Evolutionary conservation across 1,139 yeast species (phyloP).

Genomic region (Diutina pseudorugosa): DNA sequence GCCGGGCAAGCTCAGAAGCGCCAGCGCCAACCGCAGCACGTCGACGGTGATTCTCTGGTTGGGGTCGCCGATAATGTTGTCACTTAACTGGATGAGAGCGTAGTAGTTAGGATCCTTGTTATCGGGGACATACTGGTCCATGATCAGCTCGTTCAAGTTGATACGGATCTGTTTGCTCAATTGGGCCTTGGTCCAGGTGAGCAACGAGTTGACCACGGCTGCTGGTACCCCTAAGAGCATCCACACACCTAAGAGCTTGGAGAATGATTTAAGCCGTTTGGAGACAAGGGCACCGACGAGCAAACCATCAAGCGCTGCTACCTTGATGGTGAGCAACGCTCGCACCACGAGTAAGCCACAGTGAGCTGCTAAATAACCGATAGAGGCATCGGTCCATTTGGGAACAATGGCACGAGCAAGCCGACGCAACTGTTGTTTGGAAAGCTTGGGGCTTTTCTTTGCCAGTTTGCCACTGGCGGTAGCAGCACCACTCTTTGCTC

Average conservation of each 20-base stretch:
- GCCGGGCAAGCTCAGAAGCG: conserved; percentile 71
- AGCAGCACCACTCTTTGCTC: conserved; percentile 5
- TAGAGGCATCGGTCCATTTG: conserved; percentile 17
- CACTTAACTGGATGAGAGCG: conserved; percentile 38
- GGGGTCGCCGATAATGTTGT: conserved; percentile 52
- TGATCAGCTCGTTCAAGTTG: conserved; percentile 50
- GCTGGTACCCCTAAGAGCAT: conserved; percentile 83
- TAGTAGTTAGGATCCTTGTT: conserved; percentile 37
- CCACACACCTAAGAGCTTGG: conserved; percentile 62
- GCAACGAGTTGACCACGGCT: conserved; percentile 61
- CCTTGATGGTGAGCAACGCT: conserved; percentile 67
- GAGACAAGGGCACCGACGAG: conserved; percentile 75
- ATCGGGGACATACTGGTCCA: conserved; percentile 59
- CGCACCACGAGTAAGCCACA: conserved; percentile 50
- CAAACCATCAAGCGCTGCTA: conserved; percentile 79
- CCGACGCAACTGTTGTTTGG: conserved; percentile 21
- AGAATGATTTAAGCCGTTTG: conserved; percentile 53
- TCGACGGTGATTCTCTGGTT: conserved; percentile 78
- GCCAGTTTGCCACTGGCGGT: conserved; percentile 4
- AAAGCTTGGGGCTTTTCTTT: conserved; percentile 18
- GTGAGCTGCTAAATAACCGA: conserved; percentile 41
- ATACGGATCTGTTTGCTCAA: conserved; percentile 56
- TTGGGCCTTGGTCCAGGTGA: conserved; percentile 59
- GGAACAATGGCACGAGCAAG: conserved; percentile 31
- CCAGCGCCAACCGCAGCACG: conserved; percentile 59